phyloP scores from a whole-genome alignment of 257 asterid genomes.

The Dorcoceras hygrometricum region DNA sequence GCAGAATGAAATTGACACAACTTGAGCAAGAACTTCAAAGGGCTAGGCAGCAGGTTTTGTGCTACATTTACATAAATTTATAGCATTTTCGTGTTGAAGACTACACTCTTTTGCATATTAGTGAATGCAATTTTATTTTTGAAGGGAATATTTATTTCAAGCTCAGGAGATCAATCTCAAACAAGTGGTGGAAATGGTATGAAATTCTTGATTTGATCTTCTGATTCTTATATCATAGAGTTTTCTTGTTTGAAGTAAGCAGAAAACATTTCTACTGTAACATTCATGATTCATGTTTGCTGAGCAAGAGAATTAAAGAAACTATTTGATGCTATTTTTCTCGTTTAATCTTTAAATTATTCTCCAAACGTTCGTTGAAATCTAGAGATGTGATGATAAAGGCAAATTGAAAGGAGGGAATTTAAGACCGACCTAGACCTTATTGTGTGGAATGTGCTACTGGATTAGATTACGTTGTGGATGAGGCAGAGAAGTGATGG shows the following conservation, averaged over 20 bases:
- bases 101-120: background rate
- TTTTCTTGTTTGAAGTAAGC: constrained; percentile 12
- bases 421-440: constrained; percentile 1
- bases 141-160: background rate
- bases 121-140: background rate
- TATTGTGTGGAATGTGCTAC: constrained; percentile 1
- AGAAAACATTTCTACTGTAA: constrained; percentile 12
- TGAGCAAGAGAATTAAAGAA: background rate
- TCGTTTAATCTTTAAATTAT: background rate
- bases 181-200: background rate
- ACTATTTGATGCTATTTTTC: background rate
- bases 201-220: constrained; percentile 28
- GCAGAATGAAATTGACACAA: constrained; percentile 98
- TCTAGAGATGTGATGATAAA: background rate
- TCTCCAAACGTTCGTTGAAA: constrained; percentile 12
- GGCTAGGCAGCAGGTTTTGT: constrained; percentile 43
- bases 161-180: background rate
- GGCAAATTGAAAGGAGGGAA: background rate
- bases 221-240: constrained; percentile 25
- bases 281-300: background rate
- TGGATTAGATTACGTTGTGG: background rate
- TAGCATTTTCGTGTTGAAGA: background rate
- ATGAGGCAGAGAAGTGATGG: background rate
- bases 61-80: background rate
- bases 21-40: constrained; percentile 99